These are phyloP conservation scores for Brachypodium distachyon DNA, from an alignment of 202 grass and related monocot species.

Conservation along the genomic window DNA sequence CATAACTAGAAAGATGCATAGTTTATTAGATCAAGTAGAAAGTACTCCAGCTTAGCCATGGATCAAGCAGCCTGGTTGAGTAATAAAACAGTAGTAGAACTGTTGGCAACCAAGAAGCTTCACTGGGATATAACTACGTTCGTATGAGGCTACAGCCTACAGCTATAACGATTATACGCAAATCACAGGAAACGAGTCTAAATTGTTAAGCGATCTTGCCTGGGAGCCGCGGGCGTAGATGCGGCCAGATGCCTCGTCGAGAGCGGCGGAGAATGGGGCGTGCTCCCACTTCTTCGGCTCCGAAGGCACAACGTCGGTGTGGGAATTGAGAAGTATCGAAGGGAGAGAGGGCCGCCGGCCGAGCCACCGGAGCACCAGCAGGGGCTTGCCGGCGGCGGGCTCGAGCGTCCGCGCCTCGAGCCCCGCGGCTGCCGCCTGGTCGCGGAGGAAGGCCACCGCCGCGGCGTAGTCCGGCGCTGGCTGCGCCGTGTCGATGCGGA, in stretches of 20 bases:
- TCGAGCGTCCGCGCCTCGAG: slow-evolving; percentile 71
- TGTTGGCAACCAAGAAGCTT: background rate
- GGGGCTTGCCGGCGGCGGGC: slow-evolving; percentile 54
- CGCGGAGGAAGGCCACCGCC: slow-evolving; percentile 48
- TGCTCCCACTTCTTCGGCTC: slow-evolving; percentile 85
- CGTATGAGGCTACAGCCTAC: background rate
- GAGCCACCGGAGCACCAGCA: slow-evolving; percentile 76
- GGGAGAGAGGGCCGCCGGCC: slow-evolving; percentile 51
- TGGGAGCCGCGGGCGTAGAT: slow-evolving; percentile 87
- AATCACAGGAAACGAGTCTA: background rate
- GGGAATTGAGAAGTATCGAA: slow-evolving; percentile 79
- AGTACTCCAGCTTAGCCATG: background rate
- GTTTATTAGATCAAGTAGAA: background rate
- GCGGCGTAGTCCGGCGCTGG: slow-evolving; percentile 67
- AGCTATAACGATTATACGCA: background rate
- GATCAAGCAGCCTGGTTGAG: background rate
- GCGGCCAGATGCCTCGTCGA: slow-evolving; percentile 49
- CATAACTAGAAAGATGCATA: background rate
- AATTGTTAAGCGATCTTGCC: slow-evolving; percentile 15
- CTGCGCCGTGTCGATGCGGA: slow-evolving; percentile 87
- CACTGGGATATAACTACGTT: background rate
- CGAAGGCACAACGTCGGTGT: slow-evolving; percentile 89
- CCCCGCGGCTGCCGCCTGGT: slow-evolving; percentile 36
- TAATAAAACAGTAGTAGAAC: background rate
- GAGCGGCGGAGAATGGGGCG: slow-evolving; percentile 70